phyloP scores from a whole-genome alignment of 176 grass and related monocot species.

The Rhynchospora breviuscula region DNA sequence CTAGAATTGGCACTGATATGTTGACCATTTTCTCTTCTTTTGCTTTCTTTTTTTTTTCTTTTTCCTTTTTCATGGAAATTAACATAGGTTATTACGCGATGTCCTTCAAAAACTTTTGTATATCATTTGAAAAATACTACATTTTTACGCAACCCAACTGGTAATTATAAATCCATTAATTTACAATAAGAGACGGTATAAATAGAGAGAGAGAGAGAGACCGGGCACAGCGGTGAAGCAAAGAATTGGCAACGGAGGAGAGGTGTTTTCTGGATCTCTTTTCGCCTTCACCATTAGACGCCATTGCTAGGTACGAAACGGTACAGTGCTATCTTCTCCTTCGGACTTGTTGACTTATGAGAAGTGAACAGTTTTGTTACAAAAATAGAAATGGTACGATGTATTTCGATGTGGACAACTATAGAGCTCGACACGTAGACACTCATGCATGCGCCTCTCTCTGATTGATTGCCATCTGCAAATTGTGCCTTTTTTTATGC shows the following conservation, averaged over 20 bases:
- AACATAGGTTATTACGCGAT: background rate
- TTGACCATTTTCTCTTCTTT: background rate
- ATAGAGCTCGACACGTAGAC: background rate
- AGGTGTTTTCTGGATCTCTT: conserved; percentile 41
- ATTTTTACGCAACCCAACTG: background rate
- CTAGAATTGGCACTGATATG: background rate
- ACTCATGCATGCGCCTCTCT: background rate
- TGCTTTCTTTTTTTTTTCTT: background rate
- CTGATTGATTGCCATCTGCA: background rate
- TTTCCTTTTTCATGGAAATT: background rate
- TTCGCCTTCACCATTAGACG: conserved; percentile 17
- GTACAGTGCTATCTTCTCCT: background rate
- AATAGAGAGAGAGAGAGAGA: conserved; percentile 2
- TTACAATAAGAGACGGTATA: too few relatives aligned
- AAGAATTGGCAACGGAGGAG: conserved; percentile 68
- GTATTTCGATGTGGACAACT: background rate
- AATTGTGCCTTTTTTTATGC: background rate
- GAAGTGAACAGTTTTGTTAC: background rate
- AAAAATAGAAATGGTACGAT: background rate
- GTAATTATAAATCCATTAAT: too few relatives aligned
- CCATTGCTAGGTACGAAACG: conserved; percentile 11
- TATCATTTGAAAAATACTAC: background rate
- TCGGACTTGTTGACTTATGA: background rate
- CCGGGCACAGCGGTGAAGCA: conserved; percentile 56
- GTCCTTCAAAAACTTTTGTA: background rate